These are phyloP conservation scores for Tephrocybe sp. DNA, from an alignment of 768 basidiomycete species.

Conservation along the genomic window DNA sequence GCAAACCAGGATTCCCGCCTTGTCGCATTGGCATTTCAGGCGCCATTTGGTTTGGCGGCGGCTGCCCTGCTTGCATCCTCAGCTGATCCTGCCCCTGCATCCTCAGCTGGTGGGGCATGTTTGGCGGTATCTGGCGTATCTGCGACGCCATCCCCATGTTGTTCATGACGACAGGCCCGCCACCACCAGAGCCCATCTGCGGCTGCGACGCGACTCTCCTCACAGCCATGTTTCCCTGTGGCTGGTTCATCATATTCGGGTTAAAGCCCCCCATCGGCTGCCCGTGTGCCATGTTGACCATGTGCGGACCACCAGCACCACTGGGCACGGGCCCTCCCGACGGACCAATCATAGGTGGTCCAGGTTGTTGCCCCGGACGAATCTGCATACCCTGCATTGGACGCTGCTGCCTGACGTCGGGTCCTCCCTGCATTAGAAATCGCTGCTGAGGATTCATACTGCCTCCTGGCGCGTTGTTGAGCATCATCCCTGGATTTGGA, in stretches of 20 bases:
- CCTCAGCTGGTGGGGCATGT: slow-evolving; percentile 27
- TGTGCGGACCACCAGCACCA: slow-evolving; percentile 27
- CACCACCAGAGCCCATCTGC: slow-evolving; percentile 37
- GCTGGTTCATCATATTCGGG: slow-evolving; percentile 37
- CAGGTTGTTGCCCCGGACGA: slow-evolving; percentile 31
- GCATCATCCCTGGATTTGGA: slow-evolving; percentile 37
- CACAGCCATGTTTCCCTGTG: slow-evolving; percentile 31
- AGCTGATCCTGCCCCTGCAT: slow-evolving; percentile 35
- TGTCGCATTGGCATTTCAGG: slow-evolving; percentile 41
- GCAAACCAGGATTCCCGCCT: slow-evolving; percentile 36
- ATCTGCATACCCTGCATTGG: slow-evolving; percentile 33
- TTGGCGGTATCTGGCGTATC: slow-evolving; percentile 32
- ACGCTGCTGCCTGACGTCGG: slow-evolving; percentile 31
- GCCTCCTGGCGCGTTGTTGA: slow-evolving; percentile 28
- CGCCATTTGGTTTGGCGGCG: slow-evolving; percentile 25
- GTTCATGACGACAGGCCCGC: slow-evolving; percentile 29
- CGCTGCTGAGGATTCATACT: slow-evolving; percentile 26
- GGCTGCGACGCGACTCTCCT: slow-evolving; percentile 63
- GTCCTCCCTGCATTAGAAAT: slow-evolving; percentile 29
- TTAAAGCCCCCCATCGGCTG: slow-evolving; percentile 39
- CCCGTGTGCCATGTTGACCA: slow-evolving; percentile 30
- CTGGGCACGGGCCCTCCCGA: slow-evolving; percentile 9
- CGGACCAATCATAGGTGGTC: slow-evolving; percentile 16
- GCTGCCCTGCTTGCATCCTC: slow-evolving; percentile 32
- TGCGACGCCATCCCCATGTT: slow-evolving; percentile 24